phyloP scores from a whole-genome alignment of 257 asterid genomes.

The Linaria vulgaris region DNA sequence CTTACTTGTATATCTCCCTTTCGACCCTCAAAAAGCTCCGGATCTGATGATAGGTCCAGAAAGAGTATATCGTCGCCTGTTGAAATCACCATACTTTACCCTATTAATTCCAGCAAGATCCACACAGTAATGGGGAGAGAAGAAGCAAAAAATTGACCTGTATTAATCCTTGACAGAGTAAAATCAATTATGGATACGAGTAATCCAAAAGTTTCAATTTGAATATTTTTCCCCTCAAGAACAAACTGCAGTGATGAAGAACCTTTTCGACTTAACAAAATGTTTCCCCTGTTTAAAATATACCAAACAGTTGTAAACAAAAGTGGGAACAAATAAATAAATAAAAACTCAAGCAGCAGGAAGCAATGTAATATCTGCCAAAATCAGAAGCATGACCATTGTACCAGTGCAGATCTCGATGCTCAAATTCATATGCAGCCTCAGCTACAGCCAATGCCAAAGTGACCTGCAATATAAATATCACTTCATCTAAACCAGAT shows the following conservation, averaged over 20 bases:
- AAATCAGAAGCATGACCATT: conserved; percentile 29
- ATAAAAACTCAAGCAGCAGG: conserved; percentile 17
- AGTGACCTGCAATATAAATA: conserved; percentile 58
- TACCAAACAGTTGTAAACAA: neutral
- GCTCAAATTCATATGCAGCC: conserved; percentile 92
- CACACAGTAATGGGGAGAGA: conserved; percentile 14
- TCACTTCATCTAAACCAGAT: conserved; percentile 20
- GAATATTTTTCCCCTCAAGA: conserved; percentile 65
- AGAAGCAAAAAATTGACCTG: conserved; percentile 49
- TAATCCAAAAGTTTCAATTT: conserved; percentile 74
- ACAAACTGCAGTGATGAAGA: conserved; percentile 54
- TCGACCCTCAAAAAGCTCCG: conserved; percentile 86
- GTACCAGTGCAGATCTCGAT: conserved; percentile 94
- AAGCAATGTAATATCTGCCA: conserved; percentile 15
- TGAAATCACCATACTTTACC: conserved; percentile 14
- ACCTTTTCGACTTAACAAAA: conserved; percentile 68
- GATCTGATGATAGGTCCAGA: conserved; percentile 87
- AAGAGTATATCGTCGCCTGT: conserved; percentile 93
- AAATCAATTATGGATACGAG: conserved; percentile 78
- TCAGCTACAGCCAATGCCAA: conserved; percentile 92
- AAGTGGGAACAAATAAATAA: too few species aligned
- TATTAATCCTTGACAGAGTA: conserved; percentile 89
- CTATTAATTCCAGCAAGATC: conserved; percentile 19
- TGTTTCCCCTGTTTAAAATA: conserved; percentile 73
- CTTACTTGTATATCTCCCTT: conserved; percentile 82